Evolutionary conservation across 2,329 filamentous ascomycete genomes (phyloP).

Genomic region (Penicillium aurantiogriseum): DNA sequence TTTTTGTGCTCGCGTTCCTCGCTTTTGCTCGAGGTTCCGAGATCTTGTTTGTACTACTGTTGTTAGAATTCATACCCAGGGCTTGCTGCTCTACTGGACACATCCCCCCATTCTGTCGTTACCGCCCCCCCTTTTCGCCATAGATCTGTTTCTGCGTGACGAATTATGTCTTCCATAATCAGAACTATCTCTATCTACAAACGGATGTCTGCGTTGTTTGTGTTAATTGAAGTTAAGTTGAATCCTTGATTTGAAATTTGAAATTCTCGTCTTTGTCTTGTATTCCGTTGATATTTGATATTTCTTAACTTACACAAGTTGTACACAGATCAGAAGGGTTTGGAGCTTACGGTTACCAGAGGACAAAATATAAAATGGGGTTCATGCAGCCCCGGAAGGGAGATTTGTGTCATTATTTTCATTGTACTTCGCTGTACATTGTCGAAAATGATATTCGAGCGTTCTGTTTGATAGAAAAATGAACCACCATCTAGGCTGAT

Average conservation of each 20-base stretch:
- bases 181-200: constrained; percentile 5
- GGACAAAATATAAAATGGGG: background rate
- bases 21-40: background rate
- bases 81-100: constrained; percentile 3
- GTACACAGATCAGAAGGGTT: background rate
- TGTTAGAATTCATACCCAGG: constrained; percentile 16
- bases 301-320: background rate
- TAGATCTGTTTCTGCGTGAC: constrained; percentile 9
- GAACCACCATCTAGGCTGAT: background rate
- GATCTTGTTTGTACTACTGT: constrained; percentile 9
- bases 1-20: background rate
- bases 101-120: constrained; percentile 5
- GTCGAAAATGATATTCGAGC: background rate
- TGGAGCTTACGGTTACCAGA: background rate
- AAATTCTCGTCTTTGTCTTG: background rate
- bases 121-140: background rate
- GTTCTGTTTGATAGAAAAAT: background rate
- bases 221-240: constrained; percentile 2
- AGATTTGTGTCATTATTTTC: background rate
- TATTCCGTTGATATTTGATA: background rate
- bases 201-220: background rate
- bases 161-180: constrained; percentile 12
- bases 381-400: background rate
- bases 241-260: background rate
- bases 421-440: background rate